Base-by-base conservation (phyloP, 768 basidiomycete genomes). In the Kwoniella mangroviensis region DNA sequence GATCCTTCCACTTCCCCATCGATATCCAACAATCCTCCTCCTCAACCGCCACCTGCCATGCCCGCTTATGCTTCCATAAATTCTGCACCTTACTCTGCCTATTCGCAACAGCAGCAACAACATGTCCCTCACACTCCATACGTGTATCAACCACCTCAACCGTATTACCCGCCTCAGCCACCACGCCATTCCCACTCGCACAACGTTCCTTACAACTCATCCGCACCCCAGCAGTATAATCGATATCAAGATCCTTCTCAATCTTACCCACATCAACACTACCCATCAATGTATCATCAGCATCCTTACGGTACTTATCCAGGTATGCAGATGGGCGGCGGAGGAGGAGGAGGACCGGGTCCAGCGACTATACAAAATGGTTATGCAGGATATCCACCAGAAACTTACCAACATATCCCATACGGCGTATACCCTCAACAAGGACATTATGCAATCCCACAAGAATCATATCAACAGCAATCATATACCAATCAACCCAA, bases 321-420 rank as follows among this genome's bases (percentile, higher is more conserved):
- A 45, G 71, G 71, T 24, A 73, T 78, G 67, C 68, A 52, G 21
- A 58, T 64, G 56, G 41, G 54, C 22, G 67, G 67, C 26, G 66
- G 52, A 21, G 79, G 79, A 34, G 66, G 52, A 21, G 79, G 79
- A 34, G 79, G 71, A 22, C 78, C 78, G 19, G 79, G 79, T 53
- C 78, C 78, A 21, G 72, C 67, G 53, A 77, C 76, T 13, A 75
- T 77, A 69, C 79, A 80, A 65, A 76, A 78, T 51, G 76, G 75
- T 2, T 78, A 79, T 58, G 62, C 12, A 63, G 63, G 58, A 22
- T 69, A 69, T 45, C 55, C 17, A 19, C 13, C 41, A 19, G 68
- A 64, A 55, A 21, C 54, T 1, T 69, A 63, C 28, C 63, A 63
- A 15, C 54, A 40, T 56, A 63, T 61, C 12, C 22, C 61, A 24